These are phyloP conservation scores for Alternaria consortialis DNA, from an alignment of 2,329 filamentous ascomycete genomes.

Conservation along the genomic window DNA sequence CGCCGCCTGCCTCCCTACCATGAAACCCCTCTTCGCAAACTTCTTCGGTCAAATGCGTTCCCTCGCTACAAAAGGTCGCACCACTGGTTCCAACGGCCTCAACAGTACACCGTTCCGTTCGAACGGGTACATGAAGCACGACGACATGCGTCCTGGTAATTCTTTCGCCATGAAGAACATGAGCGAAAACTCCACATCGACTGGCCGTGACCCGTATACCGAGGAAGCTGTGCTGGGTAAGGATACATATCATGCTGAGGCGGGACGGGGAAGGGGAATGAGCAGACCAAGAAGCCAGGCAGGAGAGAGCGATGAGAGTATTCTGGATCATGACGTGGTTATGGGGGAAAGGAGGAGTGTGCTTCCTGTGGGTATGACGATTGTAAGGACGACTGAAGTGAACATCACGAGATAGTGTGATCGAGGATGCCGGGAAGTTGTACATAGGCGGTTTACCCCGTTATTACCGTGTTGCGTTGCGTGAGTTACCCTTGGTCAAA, in stretches of 20 bases:
- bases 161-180: conserved; percentile 26
- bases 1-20: conserved; percentile 40
- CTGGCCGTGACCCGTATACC: conserved; percentile 16
- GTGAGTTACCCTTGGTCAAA: conserved; percentile 5
- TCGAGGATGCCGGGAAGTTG: background rate
- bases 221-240: conserved; percentile 20
- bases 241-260: conserved; percentile 5
- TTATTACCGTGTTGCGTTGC: background rate
- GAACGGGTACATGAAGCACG: conserved; percentile 29
- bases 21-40: conserved; percentile 39
- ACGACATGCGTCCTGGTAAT: conserved; percentile 4
- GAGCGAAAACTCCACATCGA: conserved; percentile 13
- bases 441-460: background rate
- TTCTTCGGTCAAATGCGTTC: conserved; percentile 33
- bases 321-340: conserved; percentile 4
- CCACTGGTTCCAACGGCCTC: conserved; percentile 15
- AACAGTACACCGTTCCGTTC: conserved; percentile 25
- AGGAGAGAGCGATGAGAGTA: conserved; percentile 11
- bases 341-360: conserved; percentile 20
- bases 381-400: conserved; percentile 33
- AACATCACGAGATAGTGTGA: conserved; percentile 18
- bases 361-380: conserved; percentile 18
- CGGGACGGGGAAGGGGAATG: conserved; percentile 10
- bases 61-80: conserved; percentile 29
- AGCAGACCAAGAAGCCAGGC: background rate